These are phyloP conservation scores for Suhomyces choctaworum DNA, from an alignment of 1,139 yeast species.

Conservation along the genomic window DNA sequence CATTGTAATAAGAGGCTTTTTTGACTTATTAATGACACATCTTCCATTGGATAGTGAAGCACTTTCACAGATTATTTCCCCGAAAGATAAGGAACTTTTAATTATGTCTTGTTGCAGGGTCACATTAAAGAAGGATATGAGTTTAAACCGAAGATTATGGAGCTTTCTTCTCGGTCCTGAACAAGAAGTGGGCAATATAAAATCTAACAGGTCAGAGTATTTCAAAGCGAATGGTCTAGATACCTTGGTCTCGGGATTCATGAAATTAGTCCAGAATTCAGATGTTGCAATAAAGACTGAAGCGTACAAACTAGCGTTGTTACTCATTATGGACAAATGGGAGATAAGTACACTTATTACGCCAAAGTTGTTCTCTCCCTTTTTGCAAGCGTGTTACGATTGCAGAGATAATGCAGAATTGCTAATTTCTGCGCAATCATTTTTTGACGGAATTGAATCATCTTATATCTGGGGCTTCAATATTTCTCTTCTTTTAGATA, in stretches of 20 bases:
- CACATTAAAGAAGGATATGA: constrained; percentile 84
- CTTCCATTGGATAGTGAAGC: constrained; percentile 65
- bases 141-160: constrained; percentile 90
- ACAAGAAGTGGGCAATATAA: constrained; percentile 16
- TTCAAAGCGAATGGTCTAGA: constrained; percentile 58
- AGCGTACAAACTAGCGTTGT: constrained; percentile 61
- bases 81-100: constrained; percentile 57
- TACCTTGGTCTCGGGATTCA: constrained; percentile 52
- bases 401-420: constrained; percentile 38
- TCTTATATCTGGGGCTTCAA: constrained; percentile 72
- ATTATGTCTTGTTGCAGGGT: constrained; percentile 65
- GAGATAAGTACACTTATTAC: constrained; percentile 78
- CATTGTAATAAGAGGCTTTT: constrained; percentile 83
- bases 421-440: constrained; percentile 57
- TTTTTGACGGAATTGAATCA: constrained; percentile 87
- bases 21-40: constrained; percentile 73
- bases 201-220: constrained; percentile 46
- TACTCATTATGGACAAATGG: constrained; percentile 86
- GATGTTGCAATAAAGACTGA: constrained; percentile 37
- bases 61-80: constrained; percentile 46
- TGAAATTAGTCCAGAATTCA: constrained; percentile 44
- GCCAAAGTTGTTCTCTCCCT: constrained; percentile 67
- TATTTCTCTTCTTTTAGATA: constrained; percentile 29
- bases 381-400: constrained; percentile 44
- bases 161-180: constrained; percentile 86